A percentile compares a stretch with the other conserved stretches of the same genome.
These are phyloP conservation scores for Solanum pinnatisectum DNA, from an alignment of 257 asterid species.

Conservation along the genomic window DNA sequence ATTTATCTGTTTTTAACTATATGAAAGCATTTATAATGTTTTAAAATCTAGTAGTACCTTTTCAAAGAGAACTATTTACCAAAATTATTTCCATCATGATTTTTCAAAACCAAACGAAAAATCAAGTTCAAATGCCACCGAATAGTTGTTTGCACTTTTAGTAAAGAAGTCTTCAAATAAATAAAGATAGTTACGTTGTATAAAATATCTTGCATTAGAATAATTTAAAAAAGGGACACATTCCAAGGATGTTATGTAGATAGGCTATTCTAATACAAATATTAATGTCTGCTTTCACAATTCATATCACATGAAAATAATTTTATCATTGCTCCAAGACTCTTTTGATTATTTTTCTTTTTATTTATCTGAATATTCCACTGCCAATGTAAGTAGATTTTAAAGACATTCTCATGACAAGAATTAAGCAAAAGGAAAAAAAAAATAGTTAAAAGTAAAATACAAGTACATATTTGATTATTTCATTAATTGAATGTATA, in stretches of 20 bases:
- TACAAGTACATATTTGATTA: background rate
- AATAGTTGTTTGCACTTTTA: background rate
- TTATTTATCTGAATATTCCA: background rate
- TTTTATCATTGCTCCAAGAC: accelerated
- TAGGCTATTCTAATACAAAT: background rate
- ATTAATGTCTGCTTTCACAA: background rate
- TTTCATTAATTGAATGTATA: background rate
- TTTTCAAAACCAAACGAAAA: background rate
- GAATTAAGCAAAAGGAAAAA: background rate
- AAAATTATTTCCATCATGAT: background rate
- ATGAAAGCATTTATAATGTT: background rate
- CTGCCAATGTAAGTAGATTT: background rate
- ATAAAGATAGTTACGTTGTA: accelerated
- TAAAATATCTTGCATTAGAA: no score
- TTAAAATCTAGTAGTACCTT: background rate
- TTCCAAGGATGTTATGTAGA: no score
- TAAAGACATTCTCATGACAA: background rate
- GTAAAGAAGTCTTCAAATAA: background rate
- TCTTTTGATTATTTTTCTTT: background rate
- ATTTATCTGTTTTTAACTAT: no score
- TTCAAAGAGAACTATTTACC: background rate
- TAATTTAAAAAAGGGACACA: no score
- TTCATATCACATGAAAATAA: background rate
- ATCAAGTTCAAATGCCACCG: background rate
- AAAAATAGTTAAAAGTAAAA: background rate